These are phyloP conservation scores for Tulasnella sp. DNA, from an alignment of 768 basidiomycete genomes.

Conservation along the genomic window DNA sequence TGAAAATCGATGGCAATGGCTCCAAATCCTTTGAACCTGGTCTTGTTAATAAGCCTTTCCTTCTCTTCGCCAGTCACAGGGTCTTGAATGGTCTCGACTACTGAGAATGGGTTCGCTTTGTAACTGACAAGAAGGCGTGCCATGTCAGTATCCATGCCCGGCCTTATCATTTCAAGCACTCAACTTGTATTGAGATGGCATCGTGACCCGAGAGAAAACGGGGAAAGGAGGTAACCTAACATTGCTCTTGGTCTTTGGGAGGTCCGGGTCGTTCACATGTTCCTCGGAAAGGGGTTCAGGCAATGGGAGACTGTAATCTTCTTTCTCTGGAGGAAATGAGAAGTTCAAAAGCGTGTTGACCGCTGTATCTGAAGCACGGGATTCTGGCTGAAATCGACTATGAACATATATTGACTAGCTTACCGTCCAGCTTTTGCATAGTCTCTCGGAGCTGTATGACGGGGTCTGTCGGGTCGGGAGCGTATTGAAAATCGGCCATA, in stretches of 20 bases:
- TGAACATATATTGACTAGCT: conserved; percentile 16
- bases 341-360: conserved; percentile 48
- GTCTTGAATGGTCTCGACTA: conserved; percentile 50
- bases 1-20: conserved; percentile 33
- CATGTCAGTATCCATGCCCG: neutral
- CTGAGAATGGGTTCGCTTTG: conserved; percentile 64
- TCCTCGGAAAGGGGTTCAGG: neutral
- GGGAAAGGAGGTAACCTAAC: conserved; percentile 79
- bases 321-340: conserved; percentile 50
- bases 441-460: conserved; percentile 54
- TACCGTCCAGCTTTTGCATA: conserved; percentile 77
- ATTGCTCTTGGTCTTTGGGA: conserved; percentile 28
- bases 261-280: neutral
- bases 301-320: conserved; percentile 40
- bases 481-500: conserved; percentile 90
- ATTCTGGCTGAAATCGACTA: neutral
- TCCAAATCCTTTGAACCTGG: conserved; percentile 77
- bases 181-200: conserved; percentile 74
- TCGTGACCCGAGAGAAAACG: conserved; percentile 67
- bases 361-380: neutral
- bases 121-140: conserved; percentile 36
- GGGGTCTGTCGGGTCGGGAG: conserved; percentile 60
- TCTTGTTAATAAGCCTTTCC: conserved; percentile 70
- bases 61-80: conserved; percentile 71
- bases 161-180: neutral